Evolutionary conservation across 495 filamentous ascomycete species (phyloP), one percentile per base, ranked within the genome.

Genomic region (Gamarada debralockiae): DNA sequence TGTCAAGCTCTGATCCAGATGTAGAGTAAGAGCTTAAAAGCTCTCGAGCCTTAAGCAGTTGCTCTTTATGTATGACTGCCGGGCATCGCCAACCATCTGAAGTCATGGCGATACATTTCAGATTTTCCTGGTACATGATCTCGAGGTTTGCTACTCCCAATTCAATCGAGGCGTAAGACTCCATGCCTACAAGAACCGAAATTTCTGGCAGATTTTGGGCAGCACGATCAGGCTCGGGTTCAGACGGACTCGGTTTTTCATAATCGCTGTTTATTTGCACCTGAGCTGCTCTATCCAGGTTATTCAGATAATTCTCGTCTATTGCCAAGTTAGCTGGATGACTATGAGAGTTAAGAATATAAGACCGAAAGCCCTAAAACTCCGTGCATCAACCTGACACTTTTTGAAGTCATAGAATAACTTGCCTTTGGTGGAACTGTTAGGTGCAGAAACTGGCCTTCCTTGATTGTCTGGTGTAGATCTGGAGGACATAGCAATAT

Each of bases 71-170:
- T 34, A 53, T 46, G 29, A 46, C n/a, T 25, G 33, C 41, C 6
- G 9, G 39, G 29, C 50, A 53, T 18, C 50, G 39, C 50, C 50
- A 53, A 37, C 50, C 50, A 34, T 53, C 29, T 17, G 41, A 53
- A n/a, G 15, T 53, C 50, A 53, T 53, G 1, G 50, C 50, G 20
- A 53, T 53, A 46, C 50, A 53, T 46, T 46, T 53, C 29, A 53
- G 29, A 14, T 36, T 38, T 20, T 53, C 40, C 33, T 37, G 50
- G 50, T 37, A 53, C 23, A 53, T 22, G 13, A 53, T 53, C 21
- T 53, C 50, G 17, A 53, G 40, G 21, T 53, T 53, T 3, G 41
- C 50, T 8, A 53, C 50, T 45, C 50, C 50, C 9, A 46, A 24
- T 46, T 53, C 50, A 38, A 53, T 53, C 21, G 50, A 53, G 12